Base-by-base conservation (phyloP, 2,329 filamentous ascomycete species). In the Colletotrichum tofieldiae region DNA sequence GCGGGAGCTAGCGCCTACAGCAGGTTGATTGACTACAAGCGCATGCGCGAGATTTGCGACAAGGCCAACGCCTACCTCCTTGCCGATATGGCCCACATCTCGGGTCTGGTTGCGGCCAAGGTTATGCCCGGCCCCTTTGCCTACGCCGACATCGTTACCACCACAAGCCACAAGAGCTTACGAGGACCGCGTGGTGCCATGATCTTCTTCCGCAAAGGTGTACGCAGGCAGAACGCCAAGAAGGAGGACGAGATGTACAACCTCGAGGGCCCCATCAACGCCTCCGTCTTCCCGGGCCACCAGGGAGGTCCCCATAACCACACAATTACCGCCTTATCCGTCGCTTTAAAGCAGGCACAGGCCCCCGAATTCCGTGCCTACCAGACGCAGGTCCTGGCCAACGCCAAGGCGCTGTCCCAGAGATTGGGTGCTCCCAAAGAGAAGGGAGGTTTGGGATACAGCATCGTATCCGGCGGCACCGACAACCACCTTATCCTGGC, bases 231-330 rank as follows among this genome's bases (percentile, higher is more conserved):
- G 64, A 93, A 97, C 82, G 85, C 92, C 73, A 98, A 97, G 88
- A 95, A 95, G 80, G 92, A 93, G 82, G 92, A 97, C 79, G 91
- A 93, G 77, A 84, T 94, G 81, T 99, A 98, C 85, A 92, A 98
- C 79, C 92, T 99, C 52, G 96, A 98, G 83, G 89, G 88, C 37
- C 94, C 95, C 67, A 99, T 99, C 86, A 99, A 99, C 86, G 90
- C 91, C 77, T 98, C 96, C 67, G 96, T 99, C 73, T 99, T 99
- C 88, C 96, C 96, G 20, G 96, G 96, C 68, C 96, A 99, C 84
- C 96, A 99, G 83, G 96, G 96, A 81, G 96, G 96, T 32, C 96
- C 96, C 65, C 96, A 99, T 86, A 99, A 99, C 87, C 96, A 99
- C 87, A 99, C 96, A 77, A 99, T 99, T 82, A 97, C 96, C 45